Evolutionary conservation across 208 protist genomes (phyloP).

Genomic region (Crithidia sp.): DNA sequence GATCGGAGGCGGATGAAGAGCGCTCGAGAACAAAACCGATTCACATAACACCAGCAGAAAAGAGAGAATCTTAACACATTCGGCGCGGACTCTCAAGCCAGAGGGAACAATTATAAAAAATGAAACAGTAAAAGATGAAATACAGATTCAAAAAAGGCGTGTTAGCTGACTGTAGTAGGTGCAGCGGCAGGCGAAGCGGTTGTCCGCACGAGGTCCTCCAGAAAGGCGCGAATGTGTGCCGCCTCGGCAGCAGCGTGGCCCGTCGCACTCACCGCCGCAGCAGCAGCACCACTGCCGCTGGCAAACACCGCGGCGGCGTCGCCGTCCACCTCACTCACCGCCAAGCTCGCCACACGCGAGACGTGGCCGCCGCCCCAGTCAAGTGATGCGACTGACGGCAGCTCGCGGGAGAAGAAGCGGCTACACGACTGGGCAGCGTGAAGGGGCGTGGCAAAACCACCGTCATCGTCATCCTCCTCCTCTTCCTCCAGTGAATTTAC

Average conservation of each 20-base stretch:
- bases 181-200: background rate
- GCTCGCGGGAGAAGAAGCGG: conserved; percentile 12
- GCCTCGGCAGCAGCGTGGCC: conserved; percentile 4
- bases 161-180: background rate
- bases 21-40: too few species aligned
- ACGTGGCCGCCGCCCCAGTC: conserved; percentile 12
- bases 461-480: background rate
- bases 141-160: background rate
- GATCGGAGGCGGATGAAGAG: too few species aligned
- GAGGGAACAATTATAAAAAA: background rate
- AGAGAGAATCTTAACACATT: too few species aligned
- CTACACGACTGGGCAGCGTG: background rate
- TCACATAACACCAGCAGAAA: too few species aligned
- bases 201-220: conserved; percentile 21
- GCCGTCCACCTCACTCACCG: conserved; percentile 31
- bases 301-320: background rate
- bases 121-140: background rate
- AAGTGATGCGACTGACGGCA: conserved; percentile 2
- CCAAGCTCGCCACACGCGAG: conserved; percentile 32
- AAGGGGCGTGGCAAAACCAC: background rate
- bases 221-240: conserved; percentile 13
- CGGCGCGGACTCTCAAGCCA: too few species aligned
- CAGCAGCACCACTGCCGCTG: background rate
- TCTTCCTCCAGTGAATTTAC: background rate
- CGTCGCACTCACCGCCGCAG: background rate